These are phyloP conservation scores for Fusarium anthophilum DNA, from an alignment of 2,329 filamentous ascomycete genomes.

Conservation along the genomic window DNA sequence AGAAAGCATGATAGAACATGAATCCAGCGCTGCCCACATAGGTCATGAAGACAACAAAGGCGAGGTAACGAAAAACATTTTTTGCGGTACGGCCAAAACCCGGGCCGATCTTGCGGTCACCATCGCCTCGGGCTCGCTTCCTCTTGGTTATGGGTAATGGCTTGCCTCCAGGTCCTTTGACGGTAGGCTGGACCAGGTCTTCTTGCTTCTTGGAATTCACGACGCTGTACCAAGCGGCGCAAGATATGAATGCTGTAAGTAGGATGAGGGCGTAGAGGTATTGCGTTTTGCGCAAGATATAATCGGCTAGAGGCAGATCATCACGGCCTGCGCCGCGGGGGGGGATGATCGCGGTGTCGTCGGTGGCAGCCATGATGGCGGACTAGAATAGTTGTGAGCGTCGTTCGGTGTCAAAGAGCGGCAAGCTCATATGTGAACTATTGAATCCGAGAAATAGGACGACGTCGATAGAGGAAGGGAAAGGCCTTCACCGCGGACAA, in stretches of 20 bases:
- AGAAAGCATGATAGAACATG: slow-evolving; percentile 78
- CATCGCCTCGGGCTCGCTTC: slow-evolving; percentile 57
- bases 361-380: slow-evolving; percentile 49
- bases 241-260: slow-evolving; percentile 60
- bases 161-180: slow-evolving; percentile 86
- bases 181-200: slow-evolving; percentile 56
- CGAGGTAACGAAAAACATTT: slow-evolving; percentile 78
- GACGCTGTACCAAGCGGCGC: slow-evolving; percentile 63
- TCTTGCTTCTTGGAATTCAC: slow-evolving; percentile 61
- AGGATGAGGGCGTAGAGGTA: slow-evolving; percentile 64
- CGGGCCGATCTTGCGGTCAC: slow-evolving; percentile 54
- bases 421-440: slow-evolving; percentile 36
- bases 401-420: slow-evolving; percentile 36
- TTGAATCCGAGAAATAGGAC: slow-evolving; percentile 22
- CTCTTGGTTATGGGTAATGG: slow-evolving; percentile 77
- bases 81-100: slow-evolving; percentile 75
- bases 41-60: slow-evolving; percentile 74
- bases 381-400: slow-evolving; percentile 42
- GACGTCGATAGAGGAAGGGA: slow-evolving; percentile 31
- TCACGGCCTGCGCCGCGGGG: slow-evolving; percentile 37
- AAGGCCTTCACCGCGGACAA: slow-evolving; percentile 49
- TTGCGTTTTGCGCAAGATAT: slow-evolving; percentile 57
- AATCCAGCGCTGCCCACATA: slow-evolving; percentile 79
- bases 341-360: slow-evolving; percentile 45
- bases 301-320: slow-evolving; percentile 49